Evolutionary conservation across 2,329 filamentous ascomycete species (phyloP), one percentile per base, ranked within the genome.

Genomic region (Eutypa lata): DNA sequence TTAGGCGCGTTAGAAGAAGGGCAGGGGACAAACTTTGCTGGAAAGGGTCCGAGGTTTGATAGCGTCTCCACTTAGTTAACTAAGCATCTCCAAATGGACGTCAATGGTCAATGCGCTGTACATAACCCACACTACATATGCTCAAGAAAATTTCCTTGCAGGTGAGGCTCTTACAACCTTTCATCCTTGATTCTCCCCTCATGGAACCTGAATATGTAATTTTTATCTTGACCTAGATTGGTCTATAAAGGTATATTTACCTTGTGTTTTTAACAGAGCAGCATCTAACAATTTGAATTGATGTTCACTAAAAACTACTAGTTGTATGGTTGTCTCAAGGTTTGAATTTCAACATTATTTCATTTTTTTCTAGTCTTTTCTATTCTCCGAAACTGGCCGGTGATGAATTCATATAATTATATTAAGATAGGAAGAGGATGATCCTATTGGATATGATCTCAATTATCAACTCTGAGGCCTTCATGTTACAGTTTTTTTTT

Each of bases 381-480:
- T n/a, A 13, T 24, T n/a, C 16, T 45, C 26, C 5, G 3, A 7
- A 26, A 8, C 11, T 7, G 42, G 42, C 42, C 42, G 21, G 26
- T 45, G 42, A 45, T 45, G 42, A 45, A 13, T 16, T n/a, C 42
- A 45, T 26, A 28, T 26, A 24, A 44, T 24, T 28, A 45, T 24
- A 21, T 45, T 13, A 24, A 45, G 42, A 45, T 45, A 45, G 42
- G 42, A 45, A 45, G 42, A 45, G 42, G 42, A 28, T 45, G 42
- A 45, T 26, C 42, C 42, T n/a, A n/a, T 45, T 16, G 42, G 42
- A 26, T 13, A 26, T 45, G 42, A 45, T 45, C 42, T 45, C 42
- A 45, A 45, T 26, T 24, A 24, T 45, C 42, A 45, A 45, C 40
- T 28, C 42, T 45, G 42, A 45, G 42, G 42, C 42, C 42, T 45